These are phyloP conservation scores for Rhodotorula taiwanensis DNA, from an alignment of 768 basidiomycete species.

Conservation along the genomic window DNA sequence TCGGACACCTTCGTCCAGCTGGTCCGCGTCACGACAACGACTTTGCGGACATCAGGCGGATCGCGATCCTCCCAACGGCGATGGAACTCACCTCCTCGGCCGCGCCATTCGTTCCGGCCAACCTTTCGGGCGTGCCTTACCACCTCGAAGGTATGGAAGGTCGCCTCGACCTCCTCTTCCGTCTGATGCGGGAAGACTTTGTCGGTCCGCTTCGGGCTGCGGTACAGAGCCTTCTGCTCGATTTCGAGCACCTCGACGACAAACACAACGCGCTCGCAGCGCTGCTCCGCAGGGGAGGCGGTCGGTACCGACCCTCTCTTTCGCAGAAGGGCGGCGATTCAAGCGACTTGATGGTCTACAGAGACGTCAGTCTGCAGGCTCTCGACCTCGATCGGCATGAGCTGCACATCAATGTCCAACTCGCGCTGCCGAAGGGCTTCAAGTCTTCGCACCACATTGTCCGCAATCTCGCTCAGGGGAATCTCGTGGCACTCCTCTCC, in stretches of 20 bases:
- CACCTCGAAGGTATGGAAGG: slow-evolving; percentile 58
- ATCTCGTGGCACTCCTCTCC: slow-evolving; percentile 52
- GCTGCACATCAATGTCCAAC: too few relatives aligned
- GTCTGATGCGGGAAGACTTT: slow-evolving; percentile 44
- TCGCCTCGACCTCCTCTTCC: slow-evolving; percentile 64
- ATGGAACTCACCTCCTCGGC: slow-evolving; percentile 54
- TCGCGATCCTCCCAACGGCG: slow-evolving; percentile 65
- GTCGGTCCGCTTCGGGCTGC: slow-evolving; percentile 56
- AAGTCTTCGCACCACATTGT: not conserved
- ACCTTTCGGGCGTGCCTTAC: slow-evolving; percentile 58
- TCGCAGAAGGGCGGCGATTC: too few relatives aligned
- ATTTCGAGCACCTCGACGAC: slow-evolving; percentile 42
- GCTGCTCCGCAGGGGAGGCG: not conserved
- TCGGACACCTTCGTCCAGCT: slow-evolving; percentile 51
- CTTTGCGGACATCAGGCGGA: slow-evolving; percentile 52
- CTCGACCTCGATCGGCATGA: too few relatives aligned
- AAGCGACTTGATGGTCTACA: too few relatives aligned
- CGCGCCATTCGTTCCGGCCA: slow-evolving; percentile 59
- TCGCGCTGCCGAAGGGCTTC: not conserved
- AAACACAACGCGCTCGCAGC: too few relatives aligned
- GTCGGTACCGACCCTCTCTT: too few relatives aligned
- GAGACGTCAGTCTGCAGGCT: too few relatives aligned
- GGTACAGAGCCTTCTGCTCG: slow-evolving; percentile 52
- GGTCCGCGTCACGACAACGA: slow-evolving; percentile 69
- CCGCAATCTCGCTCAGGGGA: slow-evolving; percentile 58